These are phyloP conservation scores for Fusarium floridanum DNA, from an alignment of 2,329 filamentous ascomycete genomes.

Conservation along the genomic window DNA sequence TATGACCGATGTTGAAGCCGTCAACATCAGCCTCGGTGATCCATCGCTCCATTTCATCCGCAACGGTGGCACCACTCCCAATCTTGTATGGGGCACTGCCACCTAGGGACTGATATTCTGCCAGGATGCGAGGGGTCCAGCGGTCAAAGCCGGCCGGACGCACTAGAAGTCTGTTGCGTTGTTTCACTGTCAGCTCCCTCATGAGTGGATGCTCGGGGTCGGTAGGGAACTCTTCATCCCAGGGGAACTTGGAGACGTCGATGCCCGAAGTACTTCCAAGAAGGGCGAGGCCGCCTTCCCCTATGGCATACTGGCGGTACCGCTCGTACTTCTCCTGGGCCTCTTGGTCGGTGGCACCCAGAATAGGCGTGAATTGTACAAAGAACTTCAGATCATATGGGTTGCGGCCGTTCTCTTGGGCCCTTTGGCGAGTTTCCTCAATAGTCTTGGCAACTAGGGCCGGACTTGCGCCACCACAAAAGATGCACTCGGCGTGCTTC, in stretches of 20 bases:
- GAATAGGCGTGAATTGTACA: conserved; percentile 57
- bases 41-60: conserved; percentile 31
- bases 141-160: conserved; percentile 43
- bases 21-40: conserved; percentile 24
- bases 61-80: conserved; percentile 27
- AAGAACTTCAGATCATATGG: conserved; percentile 58
- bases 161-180: neutral
- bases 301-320: conserved; percentile 57
- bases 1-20: conserved; percentile 32
- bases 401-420: conserved; percentile 53
- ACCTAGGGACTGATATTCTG: conserved; percentile 67
- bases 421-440: conserved; percentile 55
- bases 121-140: conserved; percentile 69
- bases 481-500: conserved; percentile 52
- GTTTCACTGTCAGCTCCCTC: conserved; percentile 45
- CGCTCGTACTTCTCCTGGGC: conserved; percentile 58
- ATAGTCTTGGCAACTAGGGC: conserved; percentile 56
- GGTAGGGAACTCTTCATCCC: conserved; percentile 60
- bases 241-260: conserved; percentile 54
- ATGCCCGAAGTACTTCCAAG: conserved; percentile 62
- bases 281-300: conserved; percentile 57
- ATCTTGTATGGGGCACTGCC: conserved; percentile 36
- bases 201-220: conserved; percentile 6
- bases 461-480: conserved; percentile 58
- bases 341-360: conserved; percentile 59